phyloP scores from a whole-genome alignment of 306 rosid genomes.

The Fagus crenata region DNA sequence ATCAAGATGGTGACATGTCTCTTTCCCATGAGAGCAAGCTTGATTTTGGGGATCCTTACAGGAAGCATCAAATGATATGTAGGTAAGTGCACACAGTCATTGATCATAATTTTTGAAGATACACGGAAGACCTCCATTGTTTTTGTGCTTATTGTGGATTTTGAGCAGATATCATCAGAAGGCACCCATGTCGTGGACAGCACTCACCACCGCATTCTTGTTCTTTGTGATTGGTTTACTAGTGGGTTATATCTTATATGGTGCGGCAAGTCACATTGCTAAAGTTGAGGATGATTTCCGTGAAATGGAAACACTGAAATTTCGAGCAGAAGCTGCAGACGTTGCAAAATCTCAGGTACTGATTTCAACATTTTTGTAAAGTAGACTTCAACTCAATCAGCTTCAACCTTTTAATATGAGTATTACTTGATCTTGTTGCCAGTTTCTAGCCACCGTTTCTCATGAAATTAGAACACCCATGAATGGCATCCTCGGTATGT shows the following conservation, averaged over 20 bases:
- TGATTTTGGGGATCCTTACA: constrained; percentile 94
- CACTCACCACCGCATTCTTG: constrained; percentile 58
- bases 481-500: constrained; percentile 93
- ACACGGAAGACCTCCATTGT: background rate
- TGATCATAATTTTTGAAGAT: background rate
- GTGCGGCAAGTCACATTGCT: constrained; percentile 89
- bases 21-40: constrained; percentile 80
- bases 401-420: constrained; percentile 18
- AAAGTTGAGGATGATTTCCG: constrained; percentile 94
- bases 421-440: constrained; percentile 32
- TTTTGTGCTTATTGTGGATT: constrained; percentile 28
- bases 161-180: constrained; percentile 85
- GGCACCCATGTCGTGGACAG: constrained; percentile 81
- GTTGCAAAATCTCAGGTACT: constrained; percentile 95
- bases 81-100: constrained; percentile 55
- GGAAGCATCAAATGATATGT: constrained; percentile 93
- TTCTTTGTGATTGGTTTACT: constrained; percentile 77
- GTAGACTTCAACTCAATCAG: constrained; percentile 22
- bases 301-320: constrained; percentile 72
- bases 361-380: constrained; percentile 19
- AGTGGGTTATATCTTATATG: constrained; percentile 84
- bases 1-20: constrained; percentile 76
- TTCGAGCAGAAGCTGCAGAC: constrained; percentile 88
- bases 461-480: constrained; percentile 99
- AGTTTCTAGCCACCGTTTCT: constrained; percentile 97